phyloP scores from a whole-genome alignment of 108 stramenopile genomes.

The Heterococcus sp. region DNA sequence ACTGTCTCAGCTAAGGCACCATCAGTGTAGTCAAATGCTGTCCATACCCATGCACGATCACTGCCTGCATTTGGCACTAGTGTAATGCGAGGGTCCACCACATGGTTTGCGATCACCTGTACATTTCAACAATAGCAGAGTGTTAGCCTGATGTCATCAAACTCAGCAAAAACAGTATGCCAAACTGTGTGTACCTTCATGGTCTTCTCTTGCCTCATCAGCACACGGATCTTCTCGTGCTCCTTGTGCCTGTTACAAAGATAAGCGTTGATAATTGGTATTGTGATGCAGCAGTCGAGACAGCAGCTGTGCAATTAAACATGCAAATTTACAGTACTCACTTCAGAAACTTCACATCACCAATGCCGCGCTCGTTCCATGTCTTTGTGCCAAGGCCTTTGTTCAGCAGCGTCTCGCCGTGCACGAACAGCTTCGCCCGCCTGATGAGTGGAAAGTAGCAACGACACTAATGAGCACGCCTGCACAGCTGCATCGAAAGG shows the following conservation, averaged over 20 bases:
- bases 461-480: too few species aligned
- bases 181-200: slow-evolving; percentile 67
- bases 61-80: slow-evolving; percentile 88
- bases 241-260: slow-evolving; percentile 66
- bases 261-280: background rate
- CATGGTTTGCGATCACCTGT: slow-evolving; percentile 89
- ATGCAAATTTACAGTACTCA: slow-evolving; percentile 9
- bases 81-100: slow-evolving; percentile 88
- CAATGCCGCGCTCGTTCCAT: slow-evolving; percentile 96
- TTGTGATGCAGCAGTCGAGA: background rate
- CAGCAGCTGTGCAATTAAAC: background rate
- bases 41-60: slow-evolving; percentile 97
- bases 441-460: slow-evolving; percentile 1
- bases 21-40: slow-evolving; percentile 91
- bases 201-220: slow-evolving; percentile 99
- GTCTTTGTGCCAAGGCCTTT: slow-evolving; percentile 92
- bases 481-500: too few species aligned
- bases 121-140: background rate
- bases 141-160: background rate
- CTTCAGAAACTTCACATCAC: slow-evolving; percentile 89
- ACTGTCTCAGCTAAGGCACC: slow-evolving; percentile 85
- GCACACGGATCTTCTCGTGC: slow-evolving; percentile 75
- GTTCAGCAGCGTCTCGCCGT: slow-evolving; percentile 93
- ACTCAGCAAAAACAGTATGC: too few species aligned
- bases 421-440: slow-evolving; percentile 91